Percentiles rank a stretch among this genome's conserved stretches.
Conservation (phyloP, 2,329 filamentous ascomycete species). For the Diaporthe longicolla region DNA sequence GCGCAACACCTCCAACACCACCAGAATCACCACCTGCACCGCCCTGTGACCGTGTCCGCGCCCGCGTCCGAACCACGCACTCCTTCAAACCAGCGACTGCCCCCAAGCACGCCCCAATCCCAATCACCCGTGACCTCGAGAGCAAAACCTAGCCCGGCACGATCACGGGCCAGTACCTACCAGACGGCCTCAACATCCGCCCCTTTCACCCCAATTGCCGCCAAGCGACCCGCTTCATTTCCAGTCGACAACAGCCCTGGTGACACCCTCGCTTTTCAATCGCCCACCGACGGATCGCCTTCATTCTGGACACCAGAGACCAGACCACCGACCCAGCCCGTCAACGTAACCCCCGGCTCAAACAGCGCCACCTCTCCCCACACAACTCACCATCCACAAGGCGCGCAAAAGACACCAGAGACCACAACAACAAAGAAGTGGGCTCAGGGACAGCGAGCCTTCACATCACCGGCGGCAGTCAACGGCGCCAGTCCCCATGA, state of each 20-base stretch:
- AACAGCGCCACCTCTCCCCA: constrained; percentile 21
- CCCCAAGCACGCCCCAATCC: constrained; percentile 20
- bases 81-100: constrained; percentile 41
- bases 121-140: constrained; percentile 43
- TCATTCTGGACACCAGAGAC: constrained; percentile 38
- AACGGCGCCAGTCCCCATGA: constrained; percentile 35
- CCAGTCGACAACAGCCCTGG: constrained; percentile 50
- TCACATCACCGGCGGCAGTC: constrained; percentile 59
- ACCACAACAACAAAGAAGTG: constrained; percentile 53
- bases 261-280: constrained; percentile 41
- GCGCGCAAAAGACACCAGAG: constrained; percentile 46
- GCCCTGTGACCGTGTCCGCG: constrained; percentile 30
- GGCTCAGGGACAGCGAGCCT: constrained; percentile 62
- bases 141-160: constrained; percentile 48
- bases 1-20: constrained; percentile 30
- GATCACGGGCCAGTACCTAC: constrained; percentile 56
- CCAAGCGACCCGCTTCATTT: constrained; percentile 56
- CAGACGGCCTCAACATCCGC: constrained; percentile 50
- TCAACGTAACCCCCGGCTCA: constrained; percentile 46
- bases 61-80: constrained; percentile 25
- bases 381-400: constrained; percentile 49
- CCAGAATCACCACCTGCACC: constrained; percentile 23
- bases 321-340: constrained; percentile 44
- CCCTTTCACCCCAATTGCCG: constrained; percentile 45
- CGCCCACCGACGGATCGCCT: constrained; percentile 42